Evolutionary conservation across 257 asterid species (phyloP), one percentile per base, ranked within the genome.

Genomic region (Solanum tacnaense): DNA sequence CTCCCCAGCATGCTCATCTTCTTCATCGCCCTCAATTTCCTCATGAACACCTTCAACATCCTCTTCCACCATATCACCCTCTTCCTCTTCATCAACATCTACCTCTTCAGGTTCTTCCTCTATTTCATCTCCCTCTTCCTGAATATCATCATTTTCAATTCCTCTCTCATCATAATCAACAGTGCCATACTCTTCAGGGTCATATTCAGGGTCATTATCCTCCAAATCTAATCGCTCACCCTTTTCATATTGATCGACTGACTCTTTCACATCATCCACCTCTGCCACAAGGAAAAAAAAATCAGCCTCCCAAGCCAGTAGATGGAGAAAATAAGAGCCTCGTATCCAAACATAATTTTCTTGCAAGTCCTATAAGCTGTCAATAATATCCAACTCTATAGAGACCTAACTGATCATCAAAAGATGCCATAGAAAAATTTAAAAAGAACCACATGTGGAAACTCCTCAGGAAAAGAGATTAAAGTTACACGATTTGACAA

Each of bases 141-240:
- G 95, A 87, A 91, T 92, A 91, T 91, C 88, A 52, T 92, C 98
- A 81, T 91, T 94, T 88, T 92, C 99, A 87, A 90, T 92, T 90
- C 93, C 99, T 92, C 92, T 96, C 89, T 97, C 99, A 89, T 94
- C 99, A 88, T 95, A 97, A 88, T 95, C 97, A 71, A 91, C 98
- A 83, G 91, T 93, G 87, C 89, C 94, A 89, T 94, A 93, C 88
- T 97, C 99, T 89, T 97, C 99, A 70, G 96, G 94, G 83, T 97
- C 99, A 90, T 94, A 97, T 89, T 94, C 99, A 70, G 99, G 98
- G 11, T 97, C 99, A 90, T 96, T 95, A 91, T 96, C 98, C 92
- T 94, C 99, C 93, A 97, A 94, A 90, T 97, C 99, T 84, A 97
- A 91, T 88, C 94, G 90, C 89, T 96, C 99, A 91, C 95, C 94